Evolutionary conservation across 83 land plant genomes (phyloP).

Genomic region (Isoetes engelmannii): DNA sequence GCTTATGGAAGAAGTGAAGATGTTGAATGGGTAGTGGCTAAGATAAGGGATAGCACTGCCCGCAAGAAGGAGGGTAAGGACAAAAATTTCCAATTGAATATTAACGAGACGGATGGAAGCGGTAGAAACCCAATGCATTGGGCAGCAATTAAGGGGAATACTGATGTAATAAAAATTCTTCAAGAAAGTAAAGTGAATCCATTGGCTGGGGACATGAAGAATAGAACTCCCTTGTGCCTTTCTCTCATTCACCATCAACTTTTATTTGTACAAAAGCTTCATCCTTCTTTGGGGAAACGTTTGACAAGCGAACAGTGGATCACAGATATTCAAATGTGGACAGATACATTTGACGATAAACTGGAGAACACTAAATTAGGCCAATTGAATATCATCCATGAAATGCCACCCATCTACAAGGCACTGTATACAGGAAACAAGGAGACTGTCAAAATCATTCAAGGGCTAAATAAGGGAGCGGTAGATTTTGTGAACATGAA

Average conservation of each 20-base stretch:
- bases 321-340: too few relatives aligned
- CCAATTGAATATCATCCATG: background rate
- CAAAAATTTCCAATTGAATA: too few relatives aligned
- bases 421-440: background rate
- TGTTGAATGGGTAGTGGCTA: background rate
- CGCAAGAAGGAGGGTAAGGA: background rate
- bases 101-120: background rate
- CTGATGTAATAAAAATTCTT: background rate
- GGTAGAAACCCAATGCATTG: background rate
- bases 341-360: too few relatives aligned
- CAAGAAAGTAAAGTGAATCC: background rate
- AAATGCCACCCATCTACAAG: background rate
- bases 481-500: background rate
- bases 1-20: constrained; percentile 4
- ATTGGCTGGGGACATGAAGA: background rate
- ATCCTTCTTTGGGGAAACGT: too few relatives aligned
- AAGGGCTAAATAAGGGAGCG: background rate
- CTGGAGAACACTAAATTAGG: too few relatives aligned
- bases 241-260: background rate
- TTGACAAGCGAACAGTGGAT: too few relatives aligned
- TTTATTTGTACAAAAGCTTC: background rate
- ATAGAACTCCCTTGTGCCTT: background rate
- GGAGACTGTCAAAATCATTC: background rate
- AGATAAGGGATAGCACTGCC: background rate
- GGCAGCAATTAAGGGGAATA: background rate